phyloP scores from a whole-genome alignment of 768 basidiomycete genomes.

The Rickenella mellea region DNA sequence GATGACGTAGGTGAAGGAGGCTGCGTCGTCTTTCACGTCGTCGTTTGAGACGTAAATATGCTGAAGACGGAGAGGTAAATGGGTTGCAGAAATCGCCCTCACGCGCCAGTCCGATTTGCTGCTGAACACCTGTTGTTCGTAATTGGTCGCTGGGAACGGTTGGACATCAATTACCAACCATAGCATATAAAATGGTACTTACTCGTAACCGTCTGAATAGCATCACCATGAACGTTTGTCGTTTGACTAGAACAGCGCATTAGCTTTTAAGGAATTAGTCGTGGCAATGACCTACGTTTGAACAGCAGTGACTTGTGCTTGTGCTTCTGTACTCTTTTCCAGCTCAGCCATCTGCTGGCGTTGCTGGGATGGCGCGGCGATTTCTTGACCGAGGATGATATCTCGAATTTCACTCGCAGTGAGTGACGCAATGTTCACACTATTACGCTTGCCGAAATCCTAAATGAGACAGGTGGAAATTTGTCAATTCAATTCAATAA shows the following conservation, averaged over 20 bases:
- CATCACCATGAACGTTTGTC: conserved; percentile 94
- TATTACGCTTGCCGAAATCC: conserved; percentile 99
- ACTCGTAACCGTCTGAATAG: conserved; percentile 92
- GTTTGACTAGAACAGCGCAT: conserved; percentile 51
- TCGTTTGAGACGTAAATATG: conserved; percentile 99
- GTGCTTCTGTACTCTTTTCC: conserved; percentile 93
- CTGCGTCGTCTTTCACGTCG: conserved; percentile 96
- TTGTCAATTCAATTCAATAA: conserved; percentile 5
- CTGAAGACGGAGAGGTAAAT: conserved; percentile 90
- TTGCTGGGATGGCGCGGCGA: conserved; percentile 89
- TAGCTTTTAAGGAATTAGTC: conserved; percentile 4
- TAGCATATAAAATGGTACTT: conserved; percentile 17
- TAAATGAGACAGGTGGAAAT: conserved; percentile 19
- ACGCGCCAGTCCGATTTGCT: conserved; percentile 99
- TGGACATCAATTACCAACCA: conserved; percentile 1
- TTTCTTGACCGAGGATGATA: conserved; percentile 98
- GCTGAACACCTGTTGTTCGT: conserved; percentile 98
- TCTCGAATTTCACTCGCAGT: conserved; percentile 96
- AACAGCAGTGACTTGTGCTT: conserved; percentile 89
- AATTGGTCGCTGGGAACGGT: conserved; percentile 65
- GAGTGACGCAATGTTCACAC: conserved; percentile 95
- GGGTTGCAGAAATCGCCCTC: conserved; percentile 94
- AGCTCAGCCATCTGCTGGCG: conserved; percentile 99
- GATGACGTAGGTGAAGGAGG: conserved; percentile 88
- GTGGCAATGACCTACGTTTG: conserved; percentile 53